phyloP scores from a whole-genome alignment of 2,329 filamentous ascomycete genomes.

The Periconia sp. region DNA sequence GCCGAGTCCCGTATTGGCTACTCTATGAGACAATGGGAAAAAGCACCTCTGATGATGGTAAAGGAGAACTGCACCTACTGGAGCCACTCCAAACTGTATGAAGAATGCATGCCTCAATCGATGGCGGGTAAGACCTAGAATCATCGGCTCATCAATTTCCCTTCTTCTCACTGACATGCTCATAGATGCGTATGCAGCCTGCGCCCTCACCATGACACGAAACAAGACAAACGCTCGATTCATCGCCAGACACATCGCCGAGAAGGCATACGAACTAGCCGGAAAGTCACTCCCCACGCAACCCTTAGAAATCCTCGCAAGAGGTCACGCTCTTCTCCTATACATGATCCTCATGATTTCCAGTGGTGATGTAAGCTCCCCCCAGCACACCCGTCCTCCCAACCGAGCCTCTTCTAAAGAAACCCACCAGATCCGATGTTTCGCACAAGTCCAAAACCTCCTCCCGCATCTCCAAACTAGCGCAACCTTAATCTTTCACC shows the following conservation, averaged over 20 bases:
- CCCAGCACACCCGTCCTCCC: neutral
- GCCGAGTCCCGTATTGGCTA: constrained; percentile 27
- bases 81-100: constrained; percentile 56
- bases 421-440: constrained; percentile 14
- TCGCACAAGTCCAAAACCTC: constrained; percentile 17
- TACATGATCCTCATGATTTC: constrained; percentile 34
- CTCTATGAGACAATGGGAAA: constrained; percentile 29
- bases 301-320: constrained; percentile 26
- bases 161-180: neutral
- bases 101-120: constrained; percentile 52
- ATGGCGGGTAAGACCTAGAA: constrained; percentile 50
- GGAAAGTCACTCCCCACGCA: constrained; percentile 13
- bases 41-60: constrained; percentile 47
- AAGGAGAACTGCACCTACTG: constrained; percentile 55
- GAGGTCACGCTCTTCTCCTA: constrained; percentile 30
- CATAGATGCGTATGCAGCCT: constrained; percentile 56
- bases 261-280: constrained; percentile 49
- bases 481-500: constrained; percentile 5
- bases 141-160: neutral
- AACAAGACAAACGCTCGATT: constrained; percentile 52
- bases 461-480: constrained; percentile 20
- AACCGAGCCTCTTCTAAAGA: neutral
- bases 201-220: constrained; percentile 56
- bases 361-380: constrained; percentile 19
- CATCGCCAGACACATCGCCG: constrained; percentile 54